Evolutionary conservation across 805 yeast genomes (phyloP).

Genomic region (Saccharomyces jurei): DNA sequence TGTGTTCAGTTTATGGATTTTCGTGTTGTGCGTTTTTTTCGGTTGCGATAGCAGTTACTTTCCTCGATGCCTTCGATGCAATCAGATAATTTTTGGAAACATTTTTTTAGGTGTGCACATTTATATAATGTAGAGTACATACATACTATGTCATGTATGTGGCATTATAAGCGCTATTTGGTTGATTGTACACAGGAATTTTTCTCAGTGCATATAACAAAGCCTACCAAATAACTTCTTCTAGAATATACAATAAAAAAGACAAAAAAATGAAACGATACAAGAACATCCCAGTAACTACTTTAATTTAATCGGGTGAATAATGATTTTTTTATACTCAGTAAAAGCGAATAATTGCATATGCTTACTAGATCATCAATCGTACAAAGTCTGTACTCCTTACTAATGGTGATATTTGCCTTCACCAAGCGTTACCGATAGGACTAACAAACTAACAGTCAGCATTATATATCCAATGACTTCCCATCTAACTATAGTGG

Average conservation of each 20-base stretch:
- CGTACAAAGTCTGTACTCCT: neutral
- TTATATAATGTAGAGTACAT: neutral
- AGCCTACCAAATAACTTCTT: neutral
- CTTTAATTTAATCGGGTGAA: neutral
- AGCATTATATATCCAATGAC: slow-evolving; percentile 25
- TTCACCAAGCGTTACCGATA: slow-evolving; percentile 15
- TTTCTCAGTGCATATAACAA: neutral
- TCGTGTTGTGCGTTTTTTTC: neutral
- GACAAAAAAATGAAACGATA: neutral
- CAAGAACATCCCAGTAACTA: neutral
- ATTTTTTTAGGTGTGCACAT: neutral
- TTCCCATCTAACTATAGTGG: slow-evolving; percentile 29
- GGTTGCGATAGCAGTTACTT: neutral
- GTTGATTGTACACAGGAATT: neutral
- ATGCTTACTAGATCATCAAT: neutral
- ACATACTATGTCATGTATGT: neutral
- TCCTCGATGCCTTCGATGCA: neutral
- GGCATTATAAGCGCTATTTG: neutral
- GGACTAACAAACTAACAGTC: slow-evolving; percentile 18
- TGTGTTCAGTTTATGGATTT: neutral
- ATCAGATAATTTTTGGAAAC: neutral
- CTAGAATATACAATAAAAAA: neutral
- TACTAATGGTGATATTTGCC: slow-evolving; percentile 6
- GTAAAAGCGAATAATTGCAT: neutral
- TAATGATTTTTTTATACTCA: neutral